A percentile compares a stretch with the other conserved stretches of the same genome.
These are phyloP conservation scores for Phallus indusiatus DNA, from an alignment of 768 basidiomycete genomes.

Conservation along the genomic window DNA sequence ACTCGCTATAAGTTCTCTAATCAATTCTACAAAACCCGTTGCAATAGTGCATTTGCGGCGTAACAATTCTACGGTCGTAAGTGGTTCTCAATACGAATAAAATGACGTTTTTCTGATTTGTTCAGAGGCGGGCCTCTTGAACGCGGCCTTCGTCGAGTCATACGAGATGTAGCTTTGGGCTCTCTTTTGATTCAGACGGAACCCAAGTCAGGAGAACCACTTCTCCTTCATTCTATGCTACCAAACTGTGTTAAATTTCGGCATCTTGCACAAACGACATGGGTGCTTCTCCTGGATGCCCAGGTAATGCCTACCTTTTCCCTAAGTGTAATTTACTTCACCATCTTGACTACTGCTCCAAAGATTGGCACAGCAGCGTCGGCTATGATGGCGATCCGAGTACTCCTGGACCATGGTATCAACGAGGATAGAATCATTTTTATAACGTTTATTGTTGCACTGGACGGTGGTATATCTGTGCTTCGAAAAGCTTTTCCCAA, in stretches of 20 bases:
- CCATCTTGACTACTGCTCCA: conserved; percentile 1
- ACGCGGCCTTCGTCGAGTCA: conserved; percentile 80
- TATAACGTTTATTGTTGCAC: conserved; percentile 80
- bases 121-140: conserved; percentile 81
- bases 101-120: conserved; percentile 5
- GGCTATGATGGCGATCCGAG: conserved; percentile 90
- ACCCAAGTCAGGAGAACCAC: conserved; percentile 72
- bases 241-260: conserved; percentile 64
- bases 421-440: conserved; percentile 79
- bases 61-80: conserved; percentile 81
- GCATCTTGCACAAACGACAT: conserved; percentile 54
- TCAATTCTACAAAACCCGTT: neutral
- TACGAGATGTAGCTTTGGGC: conserved; percentile 79
- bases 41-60: conserved; percentile 67
- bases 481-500: conserved; percentile 76
- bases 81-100: conserved; percentile 21
- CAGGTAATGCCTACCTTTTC: conserved; percentile 42
- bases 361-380: conserved; percentile 91
- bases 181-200: conserved; percentile 90
- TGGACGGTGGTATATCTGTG: conserved; percentile 68
- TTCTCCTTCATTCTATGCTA: conserved; percentile 74
- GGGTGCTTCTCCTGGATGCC: conserved; percentile 85
- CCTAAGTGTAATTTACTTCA: neutral
- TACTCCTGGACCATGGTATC: conserved; percentile 89
- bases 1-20: neutral